A percentile compares a stretch with the other conserved stretches of the same genome.
Conservation (phyloP, 163 green algal species). For the Scenedesmus sp. region DNA sequence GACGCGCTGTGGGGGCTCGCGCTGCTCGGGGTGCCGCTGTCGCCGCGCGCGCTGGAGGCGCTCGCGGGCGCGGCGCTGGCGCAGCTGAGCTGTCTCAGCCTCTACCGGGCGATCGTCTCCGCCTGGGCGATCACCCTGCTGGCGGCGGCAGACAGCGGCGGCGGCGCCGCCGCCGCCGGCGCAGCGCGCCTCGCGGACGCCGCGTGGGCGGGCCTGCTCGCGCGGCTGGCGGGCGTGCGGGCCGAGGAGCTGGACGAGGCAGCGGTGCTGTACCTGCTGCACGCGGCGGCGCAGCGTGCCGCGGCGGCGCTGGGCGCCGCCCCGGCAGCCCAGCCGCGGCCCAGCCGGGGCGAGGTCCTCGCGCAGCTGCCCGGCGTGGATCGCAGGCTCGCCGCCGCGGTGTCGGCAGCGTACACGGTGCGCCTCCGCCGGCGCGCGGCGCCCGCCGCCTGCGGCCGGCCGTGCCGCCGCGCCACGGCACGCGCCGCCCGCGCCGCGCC, state of each 20-base stretch:
- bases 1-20: slow-evolving; percentile 12
- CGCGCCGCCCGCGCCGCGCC: too few species aligned
- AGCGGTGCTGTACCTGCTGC: slow-evolving; percentile 21
- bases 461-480: background rate
- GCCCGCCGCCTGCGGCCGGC: background rate
- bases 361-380: too few species aligned
- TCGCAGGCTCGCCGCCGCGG: too few species aligned
- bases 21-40: slow-evolving; percentile 8
- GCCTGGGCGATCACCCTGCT: slow-evolving; percentile 15
- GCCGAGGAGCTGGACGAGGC: slow-evolving; percentile 15
- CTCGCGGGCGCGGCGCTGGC: background rate
- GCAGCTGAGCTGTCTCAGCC: background rate
- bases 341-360: too few species aligned
- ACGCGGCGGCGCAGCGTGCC: slow-evolving; percentile 27
- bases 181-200: background rate
- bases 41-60: slow-evolving; percentile 7
- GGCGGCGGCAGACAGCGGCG: slow-evolving; percentile 10
- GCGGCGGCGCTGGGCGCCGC: background rate
- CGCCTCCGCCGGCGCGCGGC: background rate
- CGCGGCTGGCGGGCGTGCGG: background rate
- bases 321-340: too few species aligned
- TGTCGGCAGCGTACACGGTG: background rate
- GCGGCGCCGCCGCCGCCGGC: too few species aligned
- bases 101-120: slow-evolving; percentile 12
- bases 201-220: background rate